Percentiles rank a stretch among this genome's conserved stretches.
phyloP scores from a whole-genome alignment of 441 rosid genomes.

The Populus tomentosa region DNA sequence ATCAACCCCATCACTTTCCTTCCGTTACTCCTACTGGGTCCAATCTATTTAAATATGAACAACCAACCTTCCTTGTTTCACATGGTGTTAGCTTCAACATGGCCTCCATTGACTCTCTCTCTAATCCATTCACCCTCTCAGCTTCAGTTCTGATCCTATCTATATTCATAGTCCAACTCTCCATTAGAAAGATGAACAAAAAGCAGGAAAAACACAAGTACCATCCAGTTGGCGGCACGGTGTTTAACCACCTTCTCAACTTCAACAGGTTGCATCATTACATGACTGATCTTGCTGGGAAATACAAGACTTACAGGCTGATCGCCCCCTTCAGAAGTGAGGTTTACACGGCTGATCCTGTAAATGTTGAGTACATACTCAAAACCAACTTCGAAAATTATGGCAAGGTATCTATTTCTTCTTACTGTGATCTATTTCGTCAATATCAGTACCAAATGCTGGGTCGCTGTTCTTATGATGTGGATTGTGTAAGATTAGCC shows the following conservation, averaged over 20 bases:
- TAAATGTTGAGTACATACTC: constrained; percentile 58
- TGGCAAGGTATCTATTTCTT: constrained; percentile 38
- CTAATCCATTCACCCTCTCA: constrained; percentile 7
- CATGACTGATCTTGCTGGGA: constrained; percentile 48
- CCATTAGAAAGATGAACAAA: constrained; percentile 1
- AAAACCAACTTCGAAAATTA: constrained; percentile 60
- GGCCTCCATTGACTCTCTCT: constrained; percentile 19
- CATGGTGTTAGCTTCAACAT: neutral
- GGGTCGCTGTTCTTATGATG: neutral
- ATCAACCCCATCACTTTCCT: no score
- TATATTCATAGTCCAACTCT: neutral
- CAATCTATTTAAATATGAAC: no score
- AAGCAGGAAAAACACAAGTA: constrained; percentile 20
- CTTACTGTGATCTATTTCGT: neutral
- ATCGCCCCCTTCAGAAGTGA: constrained; percentile 38
- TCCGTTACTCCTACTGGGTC: no score
- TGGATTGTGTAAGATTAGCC: neutral
- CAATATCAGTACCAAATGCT: no score
- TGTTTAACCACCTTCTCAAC: constrained; percentile 50
- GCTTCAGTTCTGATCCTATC: constrained; percentile 20
- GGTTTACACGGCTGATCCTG: constrained; percentile 53
- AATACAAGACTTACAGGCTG: constrained; percentile 41
- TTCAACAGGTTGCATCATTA: constrained; percentile 59
- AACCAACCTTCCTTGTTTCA: no score
- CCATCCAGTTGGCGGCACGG: constrained; percentile 56